A percentile compares a stretch with the other conserved stretches of the same genome.
Conservation (phyloP, 2,329 filamentous ascomycete species). For the Emmonsia crescens region DNA sequence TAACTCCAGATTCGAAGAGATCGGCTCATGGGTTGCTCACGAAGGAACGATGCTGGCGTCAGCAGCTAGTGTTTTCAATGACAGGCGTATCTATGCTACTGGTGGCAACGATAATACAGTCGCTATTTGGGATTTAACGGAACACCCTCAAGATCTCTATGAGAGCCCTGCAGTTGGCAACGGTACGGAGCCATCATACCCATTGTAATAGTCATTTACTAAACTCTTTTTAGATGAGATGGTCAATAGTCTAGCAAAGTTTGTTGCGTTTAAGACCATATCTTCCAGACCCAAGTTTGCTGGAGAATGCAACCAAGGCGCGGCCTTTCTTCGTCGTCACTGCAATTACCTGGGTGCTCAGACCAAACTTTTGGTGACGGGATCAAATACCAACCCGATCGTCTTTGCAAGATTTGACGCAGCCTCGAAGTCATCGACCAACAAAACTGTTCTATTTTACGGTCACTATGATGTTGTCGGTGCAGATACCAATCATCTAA, state of each 20-base stretch:
- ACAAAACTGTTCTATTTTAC: constrained; percentile 90
- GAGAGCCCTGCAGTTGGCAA: constrained; percentile 45
- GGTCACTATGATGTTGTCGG: constrained; percentile 96
- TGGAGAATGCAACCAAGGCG: constrained; percentile 84
- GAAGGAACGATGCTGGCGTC: constrained; percentile 80
- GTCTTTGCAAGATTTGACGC: constrained; percentile 83
- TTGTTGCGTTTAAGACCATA: constrained; percentile 84
- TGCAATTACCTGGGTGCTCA: constrained; percentile 87
- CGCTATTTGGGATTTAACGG: constrained; percentile 71
- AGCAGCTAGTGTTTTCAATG: constrained; percentile 57
- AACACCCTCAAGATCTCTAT: constrained; percentile 39
- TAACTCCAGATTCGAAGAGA: constrained; percentile 73
- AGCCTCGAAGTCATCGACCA: constrained; percentile 50
- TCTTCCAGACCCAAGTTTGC: constrained; percentile 78
- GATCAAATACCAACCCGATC: constrained; percentile 75
- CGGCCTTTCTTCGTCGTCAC: constrained; percentile 77
- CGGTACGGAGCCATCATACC: constrained; percentile 27
- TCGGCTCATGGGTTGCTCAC: constrained; percentile 72
- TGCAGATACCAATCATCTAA: constrained; percentile 68
- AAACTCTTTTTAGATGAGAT: constrained; percentile 39
- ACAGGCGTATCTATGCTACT: constrained; percentile 77
- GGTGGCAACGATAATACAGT: constrained; percentile 87
- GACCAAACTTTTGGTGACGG: constrained; percentile 80
- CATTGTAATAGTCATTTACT: background rate
- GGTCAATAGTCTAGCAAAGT: constrained; percentile 65